Conservation (phyloP, 2,329 filamentous ascomycete genomes). For the Didymella lethalis region DNA sequence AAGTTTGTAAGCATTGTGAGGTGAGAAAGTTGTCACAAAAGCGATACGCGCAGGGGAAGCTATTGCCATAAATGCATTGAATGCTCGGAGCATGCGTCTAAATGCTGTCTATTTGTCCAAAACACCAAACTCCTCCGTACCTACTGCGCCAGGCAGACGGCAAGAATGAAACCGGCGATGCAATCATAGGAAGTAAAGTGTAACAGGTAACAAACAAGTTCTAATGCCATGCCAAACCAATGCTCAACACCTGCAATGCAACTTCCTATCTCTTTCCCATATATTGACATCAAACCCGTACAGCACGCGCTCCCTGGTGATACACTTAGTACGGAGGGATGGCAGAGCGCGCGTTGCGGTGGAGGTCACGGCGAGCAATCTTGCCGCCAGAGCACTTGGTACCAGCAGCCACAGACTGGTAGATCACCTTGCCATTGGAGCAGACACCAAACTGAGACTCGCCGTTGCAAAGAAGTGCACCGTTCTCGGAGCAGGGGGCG, state of each 20-base stretch:
- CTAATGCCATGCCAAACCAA: not conserved
- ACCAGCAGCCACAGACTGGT: conserved; percentile 53
- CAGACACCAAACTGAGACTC: conserved; percentile 51
- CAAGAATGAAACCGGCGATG: conserved; percentile 1
- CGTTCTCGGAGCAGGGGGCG: conserved; percentile 44
- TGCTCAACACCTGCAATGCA: conserved; percentile 10
- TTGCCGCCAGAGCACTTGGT: conserved; percentile 52
- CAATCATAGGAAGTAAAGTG: not conserved
- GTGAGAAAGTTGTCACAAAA: too few species aligned
- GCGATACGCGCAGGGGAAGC: not conserved
- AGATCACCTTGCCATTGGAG: conserved; percentile 50
- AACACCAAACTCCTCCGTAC: conserved; percentile 5
- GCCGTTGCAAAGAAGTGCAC: conserved; percentile 50
- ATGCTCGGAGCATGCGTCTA: conserved; percentile 16
- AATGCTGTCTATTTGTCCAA: conserved; percentile 13
- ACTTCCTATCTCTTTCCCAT: not conserved
- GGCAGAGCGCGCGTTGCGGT: conserved; percentile 30
- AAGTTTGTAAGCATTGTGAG: too few species aligned
- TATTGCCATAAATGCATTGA: conserved; percentile 10
- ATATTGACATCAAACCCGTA: conserved; percentile 1
- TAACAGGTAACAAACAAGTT: not conserved
- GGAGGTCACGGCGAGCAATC: conserved; percentile 45
- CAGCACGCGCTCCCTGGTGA: not conserved
- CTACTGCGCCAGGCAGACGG: conserved; percentile 10
- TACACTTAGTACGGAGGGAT: conserved; percentile 10